These are phyloP conservation scores for Botrytis elliptica DNA, from an alignment of 2,329 filamentous ascomycete species.

Conservation along the genomic window DNA sequence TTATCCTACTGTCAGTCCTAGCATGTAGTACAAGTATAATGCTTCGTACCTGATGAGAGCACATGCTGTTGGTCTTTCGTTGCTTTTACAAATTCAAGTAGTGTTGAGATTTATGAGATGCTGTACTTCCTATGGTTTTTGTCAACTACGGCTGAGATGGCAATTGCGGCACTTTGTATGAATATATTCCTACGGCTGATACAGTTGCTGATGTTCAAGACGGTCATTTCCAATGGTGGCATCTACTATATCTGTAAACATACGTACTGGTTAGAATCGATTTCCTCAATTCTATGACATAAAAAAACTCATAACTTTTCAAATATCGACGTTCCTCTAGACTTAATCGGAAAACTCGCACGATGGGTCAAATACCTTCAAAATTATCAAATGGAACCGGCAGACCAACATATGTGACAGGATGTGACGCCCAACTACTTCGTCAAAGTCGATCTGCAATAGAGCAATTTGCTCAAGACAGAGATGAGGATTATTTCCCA, in stretches of 20 bases:
- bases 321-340: neutral
- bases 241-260: neutral
- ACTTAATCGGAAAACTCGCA: neutral
- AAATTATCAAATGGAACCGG: neutral
- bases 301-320: neutral
- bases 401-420: neutral
- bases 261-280: too few species aligned
- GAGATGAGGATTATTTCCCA: neutral
- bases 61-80: neutral
- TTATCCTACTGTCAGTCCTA: neutral
- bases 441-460: neutral
- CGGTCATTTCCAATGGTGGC: rapidly evolving
- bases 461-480: neutral
- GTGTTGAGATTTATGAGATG: neutral
- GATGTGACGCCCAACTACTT: neutral
- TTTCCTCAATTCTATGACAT: neutral
- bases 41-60: neutral
- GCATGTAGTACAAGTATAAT: neutral
- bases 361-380: neutral
- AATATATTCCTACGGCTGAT: neutral
- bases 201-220: neutral
- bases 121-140: neutral
- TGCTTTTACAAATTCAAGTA: neutral
- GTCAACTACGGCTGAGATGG: neutral
- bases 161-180: neutral